A percentile compares a stretch with the other conserved stretches of the same genome.
Conservation (phyloP, 805 yeast genomes). For the Starmerella tilneyi region DNA sequence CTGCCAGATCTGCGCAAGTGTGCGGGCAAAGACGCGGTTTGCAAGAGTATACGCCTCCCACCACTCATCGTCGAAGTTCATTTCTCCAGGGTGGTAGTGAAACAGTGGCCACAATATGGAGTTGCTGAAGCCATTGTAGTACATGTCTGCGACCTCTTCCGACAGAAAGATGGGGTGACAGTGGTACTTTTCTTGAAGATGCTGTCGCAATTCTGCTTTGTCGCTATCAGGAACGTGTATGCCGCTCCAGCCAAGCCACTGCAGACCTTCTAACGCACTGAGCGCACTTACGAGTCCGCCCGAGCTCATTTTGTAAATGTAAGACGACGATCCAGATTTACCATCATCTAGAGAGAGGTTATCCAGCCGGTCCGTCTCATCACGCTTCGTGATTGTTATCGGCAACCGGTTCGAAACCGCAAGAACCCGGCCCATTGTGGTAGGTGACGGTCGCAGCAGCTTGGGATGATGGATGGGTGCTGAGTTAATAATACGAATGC, state of each 20-base stretch:
- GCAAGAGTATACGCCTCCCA: slow-evolving; percentile 98
- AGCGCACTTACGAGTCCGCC: slow-evolving; percentile 96
- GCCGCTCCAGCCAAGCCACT: slow-evolving; percentile 98
- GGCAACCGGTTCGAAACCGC: slow-evolving; percentile 94
- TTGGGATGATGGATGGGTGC: neutral
- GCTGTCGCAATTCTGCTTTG: slow-evolving; percentile 55
- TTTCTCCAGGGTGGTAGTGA: slow-evolving; percentile 98
- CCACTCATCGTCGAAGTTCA: slow-evolving; percentile 92
- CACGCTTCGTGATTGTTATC: slow-evolving; percentile 45
- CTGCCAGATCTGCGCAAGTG: slow-evolving; percentile 54
- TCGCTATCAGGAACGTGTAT: slow-evolving; percentile 68
- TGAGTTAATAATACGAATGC: slow-evolving; percentile 2
- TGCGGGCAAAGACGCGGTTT: slow-evolving; percentile 67
- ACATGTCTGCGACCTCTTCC: slow-evolving; percentile 88
- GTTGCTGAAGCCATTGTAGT: slow-evolving; percentile 91
- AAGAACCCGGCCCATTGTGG: slow-evolving; percentile 39
- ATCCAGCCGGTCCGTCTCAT: slow-evolving; percentile 1
- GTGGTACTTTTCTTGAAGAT: slow-evolving; percentile 64
- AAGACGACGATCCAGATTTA: slow-evolving; percentile 28
- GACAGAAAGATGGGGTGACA: slow-evolving; percentile 82
- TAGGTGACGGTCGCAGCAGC: neutral
- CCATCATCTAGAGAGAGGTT: slow-evolving; percentile 7
- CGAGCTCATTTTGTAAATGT: slow-evolving; percentile 82
- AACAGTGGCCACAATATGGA: slow-evolving; percentile 95
- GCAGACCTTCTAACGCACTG: slow-evolving; percentile 70